These are phyloP conservation scores for Halophytophthora batemanensis DNA, from an alignment of 352 stramenopile species.

Conservation along the genomic window DNA sequence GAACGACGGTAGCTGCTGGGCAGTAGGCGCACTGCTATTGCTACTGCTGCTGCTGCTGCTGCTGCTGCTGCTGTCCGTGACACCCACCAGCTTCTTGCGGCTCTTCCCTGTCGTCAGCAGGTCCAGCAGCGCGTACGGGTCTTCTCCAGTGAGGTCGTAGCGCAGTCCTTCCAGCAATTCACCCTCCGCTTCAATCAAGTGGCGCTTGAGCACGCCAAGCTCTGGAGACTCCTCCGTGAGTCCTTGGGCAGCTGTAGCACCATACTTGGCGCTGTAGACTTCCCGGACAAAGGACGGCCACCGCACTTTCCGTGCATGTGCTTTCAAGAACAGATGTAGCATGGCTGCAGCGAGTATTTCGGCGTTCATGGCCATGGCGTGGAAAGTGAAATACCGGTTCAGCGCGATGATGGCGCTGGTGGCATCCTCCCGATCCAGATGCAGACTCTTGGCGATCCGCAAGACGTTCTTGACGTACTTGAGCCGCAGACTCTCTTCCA, in stretches of 20 bases:
- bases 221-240: slow-evolving; percentile 34
- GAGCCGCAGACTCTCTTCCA: slow-evolving; percentile 63
- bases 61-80: slow-evolving; percentile 9
- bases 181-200: slow-evolving; percentile 56
- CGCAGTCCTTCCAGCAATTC: slow-evolving; percentile 71
- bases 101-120: slow-evolving; percentile 47
- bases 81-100: slow-evolving; percentile 31
- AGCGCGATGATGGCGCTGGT: slow-evolving; percentile 75
- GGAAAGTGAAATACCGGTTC: slow-evolving; percentile 76
- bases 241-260: slow-evolving; percentile 13
- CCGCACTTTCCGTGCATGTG: slow-evolving; percentile 49
- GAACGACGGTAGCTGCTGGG: slow-evolving; percentile 13
- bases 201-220: slow-evolving; percentile 50
- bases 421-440: slow-evolving; percentile 64
- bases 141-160: slow-evolving; percentile 69
- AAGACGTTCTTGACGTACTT: slow-evolving; percentile 69
- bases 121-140: slow-evolving; percentile 75
- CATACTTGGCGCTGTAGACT: slow-evolving; percentile 65
- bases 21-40: not conserved
- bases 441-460: slow-evolving; percentile 56
- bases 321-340: slow-evolving; percentile 77
- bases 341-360: slow-evolving; percentile 68
- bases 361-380: slow-evolving; percentile 66
- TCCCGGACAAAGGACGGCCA: slow-evolving; percentile 69
- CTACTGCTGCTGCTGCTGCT: too few relatives aligned